These are phyloP conservation scores for Trichocomaceae sp. DNA, from an alignment of 2,329 filamentous ascomycete genomes.

Conservation along the genomic window DNA sequence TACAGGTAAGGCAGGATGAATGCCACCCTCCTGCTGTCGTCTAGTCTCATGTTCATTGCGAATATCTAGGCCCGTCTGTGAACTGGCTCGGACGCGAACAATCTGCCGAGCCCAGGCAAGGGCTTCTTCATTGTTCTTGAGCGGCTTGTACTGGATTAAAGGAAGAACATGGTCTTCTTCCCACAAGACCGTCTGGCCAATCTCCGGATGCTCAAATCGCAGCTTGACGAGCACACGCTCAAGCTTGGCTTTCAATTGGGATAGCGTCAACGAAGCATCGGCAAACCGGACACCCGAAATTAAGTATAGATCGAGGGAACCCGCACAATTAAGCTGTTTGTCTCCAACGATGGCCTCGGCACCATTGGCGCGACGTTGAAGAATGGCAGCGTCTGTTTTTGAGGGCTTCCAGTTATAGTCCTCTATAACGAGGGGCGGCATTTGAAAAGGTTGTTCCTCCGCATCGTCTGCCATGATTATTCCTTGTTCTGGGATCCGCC, in stretches of 20 bases:
- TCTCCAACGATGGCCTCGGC: slow-evolving; percentile 8
- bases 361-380: slow-evolving; percentile 3
- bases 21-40: background rate
- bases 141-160: slow-evolving; percentile 7
- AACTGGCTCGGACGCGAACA: slow-evolving; percentile 1
- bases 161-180: background rate
- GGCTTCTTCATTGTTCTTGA: background rate
- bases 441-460: background rate
- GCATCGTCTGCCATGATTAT: background rate
- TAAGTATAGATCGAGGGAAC: slow-evolving; percentile 7
- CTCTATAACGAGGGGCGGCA: slow-evolving; percentile 11
- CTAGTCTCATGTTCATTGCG: background rate
- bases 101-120: slow-evolving; percentile 1
- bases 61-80: slow-evolving; percentile 4
- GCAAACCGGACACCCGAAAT: background rate
- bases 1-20: background rate
- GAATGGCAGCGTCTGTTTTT: slow-evolving; percentile 1
- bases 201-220: slow-evolving; percentile 10
- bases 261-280: background rate
- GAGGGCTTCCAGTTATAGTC: slow-evolving; percentile 1
- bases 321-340: slow-evolving; percentile 1
- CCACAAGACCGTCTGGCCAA: slow-evolving; percentile 1
- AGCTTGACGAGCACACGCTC: slow-evolving; percentile 1
- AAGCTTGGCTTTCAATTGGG: background rate
- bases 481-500: background rate